Conservation (phyloP, 2,329 filamentous ascomycete species). For the Pseudogymnoascus pannorum region DNA sequence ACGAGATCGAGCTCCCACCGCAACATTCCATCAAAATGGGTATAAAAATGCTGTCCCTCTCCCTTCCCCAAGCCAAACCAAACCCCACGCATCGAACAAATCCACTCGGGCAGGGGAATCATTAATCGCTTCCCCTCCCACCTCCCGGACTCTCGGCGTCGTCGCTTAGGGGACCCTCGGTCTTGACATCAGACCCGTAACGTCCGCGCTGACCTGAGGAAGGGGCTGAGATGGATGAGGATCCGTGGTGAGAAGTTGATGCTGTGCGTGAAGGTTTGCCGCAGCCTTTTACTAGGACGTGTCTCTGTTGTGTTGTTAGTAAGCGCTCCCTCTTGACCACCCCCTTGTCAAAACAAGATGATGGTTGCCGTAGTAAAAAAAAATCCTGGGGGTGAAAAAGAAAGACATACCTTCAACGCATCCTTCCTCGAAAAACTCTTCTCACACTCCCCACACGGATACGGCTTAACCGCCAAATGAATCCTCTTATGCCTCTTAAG, state of each 20-base stretch:
- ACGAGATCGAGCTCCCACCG: too few species aligned
- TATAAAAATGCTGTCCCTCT: too few species aligned
- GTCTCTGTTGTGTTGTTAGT: slow-evolving; percentile 43
- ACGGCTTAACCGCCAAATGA: slow-evolving; percentile 91
- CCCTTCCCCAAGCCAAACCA: too few species aligned
- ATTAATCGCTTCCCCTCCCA: neutral
- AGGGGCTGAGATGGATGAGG: neutral
- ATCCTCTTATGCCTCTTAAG: slow-evolving; percentile 94
- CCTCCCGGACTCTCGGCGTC: neutral
- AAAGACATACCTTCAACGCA: slow-evolving; percentile 74
- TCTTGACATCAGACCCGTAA: neutral
- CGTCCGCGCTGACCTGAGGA: neutral
- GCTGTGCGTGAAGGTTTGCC: slow-evolving; percentile 36
- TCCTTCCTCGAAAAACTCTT: slow-evolving; percentile 98
- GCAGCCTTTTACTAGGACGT: slow-evolving; percentile 61
- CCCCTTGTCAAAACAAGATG: slow-evolving; percentile 16
- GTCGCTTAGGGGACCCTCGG: neutral
- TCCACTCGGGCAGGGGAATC: too few species aligned
- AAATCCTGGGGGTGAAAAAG: slow-evolving; percentile 12
- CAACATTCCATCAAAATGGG: too few species aligned
- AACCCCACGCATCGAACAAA: too few species aligned
- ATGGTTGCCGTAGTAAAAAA: too few species aligned
- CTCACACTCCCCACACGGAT: slow-evolving; percentile 82
- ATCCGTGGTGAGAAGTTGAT: neutral
- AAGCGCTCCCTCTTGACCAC: too few species aligned